Evolutionary conservation across 176 grass and related monocot species (phyloP).

Genomic region (Phoenix roebelenii): DNA sequence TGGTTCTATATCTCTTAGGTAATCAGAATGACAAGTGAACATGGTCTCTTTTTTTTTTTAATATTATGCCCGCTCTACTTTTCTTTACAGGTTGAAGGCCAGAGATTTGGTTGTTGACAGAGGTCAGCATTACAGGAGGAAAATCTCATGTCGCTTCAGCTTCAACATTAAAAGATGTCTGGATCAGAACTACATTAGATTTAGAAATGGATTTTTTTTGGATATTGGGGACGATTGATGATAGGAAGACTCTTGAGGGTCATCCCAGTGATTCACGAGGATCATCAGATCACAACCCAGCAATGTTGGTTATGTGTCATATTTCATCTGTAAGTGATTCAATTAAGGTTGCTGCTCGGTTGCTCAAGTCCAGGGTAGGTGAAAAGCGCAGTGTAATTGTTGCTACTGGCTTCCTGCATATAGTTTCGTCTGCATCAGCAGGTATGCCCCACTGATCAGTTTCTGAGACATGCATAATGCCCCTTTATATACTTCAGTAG

Average conservation of each 20-base stretch:
- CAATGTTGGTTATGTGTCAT: constrained; percentile 29
- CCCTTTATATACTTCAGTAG: too few species aligned
- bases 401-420: constrained; percentile 61
- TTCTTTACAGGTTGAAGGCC: constrained; percentile 40
- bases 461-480: too few species aligned
- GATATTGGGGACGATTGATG: constrained; percentile 23
- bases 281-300: not conserved
- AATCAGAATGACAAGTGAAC: too few species aligned
- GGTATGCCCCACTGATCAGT: constrained; percentile 6
- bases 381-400: constrained; percentile 36
- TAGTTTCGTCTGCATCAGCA: constrained; percentile 38
- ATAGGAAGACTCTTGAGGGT: not conserved
- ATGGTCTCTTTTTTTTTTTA: not conserved
- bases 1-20: too few species aligned
- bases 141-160: constrained; percentile 34
- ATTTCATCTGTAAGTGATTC: constrained; percentile 19
- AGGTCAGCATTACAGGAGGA: constrained; percentile 61
- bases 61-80: not conserved
- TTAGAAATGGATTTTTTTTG: constrained; percentile 16
- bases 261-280: not conserved
- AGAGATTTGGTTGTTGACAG: constrained; percentile 43
- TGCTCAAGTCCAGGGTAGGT: constrained; percentile 27
- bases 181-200: constrained; percentile 28
- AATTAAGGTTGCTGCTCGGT: constrained; percentile 23
- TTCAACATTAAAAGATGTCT: constrained; percentile 36